Evolutionary conservation across 768 basidiomycete genomes (phyloP).

Genomic region (Hygrophoropsis aurantiaca): DNA sequence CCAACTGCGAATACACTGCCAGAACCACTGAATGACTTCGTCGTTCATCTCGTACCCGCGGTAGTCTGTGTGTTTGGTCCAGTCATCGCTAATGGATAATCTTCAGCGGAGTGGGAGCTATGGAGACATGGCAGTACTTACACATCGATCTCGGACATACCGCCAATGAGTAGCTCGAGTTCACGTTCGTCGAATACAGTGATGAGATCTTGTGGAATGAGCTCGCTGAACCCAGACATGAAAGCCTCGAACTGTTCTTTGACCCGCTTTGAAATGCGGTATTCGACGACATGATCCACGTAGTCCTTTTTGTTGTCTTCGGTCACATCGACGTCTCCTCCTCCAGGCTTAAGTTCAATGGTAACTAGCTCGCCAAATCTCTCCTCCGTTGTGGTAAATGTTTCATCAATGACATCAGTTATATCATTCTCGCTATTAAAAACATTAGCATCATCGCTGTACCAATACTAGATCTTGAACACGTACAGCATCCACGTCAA

Average conservation of each 20-base stretch:
- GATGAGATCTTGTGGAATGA: conserved; percentile 96
- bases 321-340: conserved; percentile 83
- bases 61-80: conserved; percentile 99
- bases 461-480: background rate
- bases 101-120: background rate
- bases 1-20: conserved; percentile 98
- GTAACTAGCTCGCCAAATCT: conserved; percentile 98
- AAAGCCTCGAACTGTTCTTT: conserved; percentile 99
- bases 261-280: conserved; percentile 95
- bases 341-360: conserved; percentile 90
- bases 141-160: conserved; percentile 99
- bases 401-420: conserved; percentile 96
- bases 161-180: conserved; percentile 94
- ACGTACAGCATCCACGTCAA: conserved; percentile 98
- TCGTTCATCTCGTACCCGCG: conserved; percentile 94
- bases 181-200: conserved; percentile 99
- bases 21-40: conserved; percentile 99
- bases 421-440: conserved; percentile 88
- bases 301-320: conserved; percentile 99
- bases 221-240: conserved; percentile 99
- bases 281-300: conserved; percentile 90
- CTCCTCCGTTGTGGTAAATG: conserved; percentile 95
- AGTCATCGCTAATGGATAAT: conserved; percentile 69
- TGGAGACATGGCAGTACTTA: conserved; percentile 43
- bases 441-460: conserved; percentile 10